Evolutionary conservation across 176 grass and related monocot genomes (phyloP).

Genomic region (Olyra latifolia): DNA sequence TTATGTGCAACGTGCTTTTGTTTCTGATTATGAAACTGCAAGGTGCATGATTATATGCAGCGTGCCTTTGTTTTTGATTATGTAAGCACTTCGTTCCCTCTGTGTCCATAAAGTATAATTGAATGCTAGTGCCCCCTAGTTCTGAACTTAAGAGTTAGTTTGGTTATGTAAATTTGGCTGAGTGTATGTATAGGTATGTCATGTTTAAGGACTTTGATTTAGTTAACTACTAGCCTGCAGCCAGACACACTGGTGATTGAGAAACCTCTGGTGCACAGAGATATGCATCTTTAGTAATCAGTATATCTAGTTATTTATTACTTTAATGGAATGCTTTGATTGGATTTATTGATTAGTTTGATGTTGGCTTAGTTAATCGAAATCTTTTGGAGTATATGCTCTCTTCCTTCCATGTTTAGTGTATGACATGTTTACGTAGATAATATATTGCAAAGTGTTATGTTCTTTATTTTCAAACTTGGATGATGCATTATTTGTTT

Average conservation of each 20-base stretch:
- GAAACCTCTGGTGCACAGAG: neutral
- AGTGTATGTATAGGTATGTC: neutral
- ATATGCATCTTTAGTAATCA: neutral
- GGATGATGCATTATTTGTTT: neutral
- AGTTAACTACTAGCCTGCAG: neutral
- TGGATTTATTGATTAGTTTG: too few species aligned
- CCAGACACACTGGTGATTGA: neutral
- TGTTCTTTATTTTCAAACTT: neutral
- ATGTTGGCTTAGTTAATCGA: neutral
- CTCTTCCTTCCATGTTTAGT: neutral
- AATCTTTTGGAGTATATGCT: neutral
- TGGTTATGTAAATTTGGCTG: neutral
- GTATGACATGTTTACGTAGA: conserved; percentile 6
- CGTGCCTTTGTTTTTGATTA: neutral
- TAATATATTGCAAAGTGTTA: conserved; percentile 5
- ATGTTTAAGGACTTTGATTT: neutral
- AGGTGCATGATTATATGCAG: neutral
- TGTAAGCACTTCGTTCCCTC: neutral
- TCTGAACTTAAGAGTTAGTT: neutral
- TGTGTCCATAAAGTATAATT: neutral
- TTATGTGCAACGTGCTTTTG: neutral
- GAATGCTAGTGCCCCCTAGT: neutral
- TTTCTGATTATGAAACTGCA: neutral
- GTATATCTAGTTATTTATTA: neutral
- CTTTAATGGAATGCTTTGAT: too few species aligned